These are phyloP conservation scores for Emmonsiellopsis sp. DNA, from an alignment of 2,329 filamentous ascomycete genomes.

Conservation along the genomic window DNA sequence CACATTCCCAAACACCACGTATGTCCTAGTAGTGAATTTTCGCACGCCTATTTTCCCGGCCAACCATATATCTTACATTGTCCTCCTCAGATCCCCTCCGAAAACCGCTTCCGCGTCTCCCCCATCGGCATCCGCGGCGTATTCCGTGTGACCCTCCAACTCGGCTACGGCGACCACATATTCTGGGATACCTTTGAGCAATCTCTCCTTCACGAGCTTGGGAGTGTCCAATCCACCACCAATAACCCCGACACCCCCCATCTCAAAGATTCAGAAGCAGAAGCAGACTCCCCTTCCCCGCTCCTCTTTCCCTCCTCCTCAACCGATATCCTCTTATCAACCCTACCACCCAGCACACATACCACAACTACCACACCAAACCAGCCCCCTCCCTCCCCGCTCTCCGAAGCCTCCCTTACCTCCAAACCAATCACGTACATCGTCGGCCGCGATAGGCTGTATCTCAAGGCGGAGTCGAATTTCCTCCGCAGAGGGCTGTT, in stretches of 20 bases:
- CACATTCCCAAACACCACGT: conserved; percentile 9
- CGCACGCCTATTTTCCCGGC: conserved; percentile 33
- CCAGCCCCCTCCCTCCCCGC: neutral
- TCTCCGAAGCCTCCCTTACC: neutral
- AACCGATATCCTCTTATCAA: neutral
- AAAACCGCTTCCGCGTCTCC: conserved; percentile 41
- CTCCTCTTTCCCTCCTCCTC: neutral
- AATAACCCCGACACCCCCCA: neutral
- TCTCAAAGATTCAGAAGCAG: neutral
- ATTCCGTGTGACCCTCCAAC: conserved; percentile 9
- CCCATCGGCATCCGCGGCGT: conserved; percentile 9
- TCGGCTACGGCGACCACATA: conserved; percentile 11
- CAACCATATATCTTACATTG: neutral
- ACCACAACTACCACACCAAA: conserved; percentile 2
- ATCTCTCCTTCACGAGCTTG: conserved; percentile 7
- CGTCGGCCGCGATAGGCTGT: conserved; percentile 33
- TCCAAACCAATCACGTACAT: conserved; percentile 38
- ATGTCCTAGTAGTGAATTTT: neutral
- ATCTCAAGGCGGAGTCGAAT: conserved; percentile 21
- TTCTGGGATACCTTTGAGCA: conserved; percentile 10
- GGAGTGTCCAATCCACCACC: neutral
- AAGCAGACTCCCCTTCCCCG: neutral
- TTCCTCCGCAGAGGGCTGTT: conserved; percentile 20
- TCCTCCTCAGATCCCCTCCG: conserved; percentile 35
- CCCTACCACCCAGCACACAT: conserved; percentile 11